phyloP scores from a whole-genome alignment of 306 rosid species.

The Begonia loranthoides region DNA sequence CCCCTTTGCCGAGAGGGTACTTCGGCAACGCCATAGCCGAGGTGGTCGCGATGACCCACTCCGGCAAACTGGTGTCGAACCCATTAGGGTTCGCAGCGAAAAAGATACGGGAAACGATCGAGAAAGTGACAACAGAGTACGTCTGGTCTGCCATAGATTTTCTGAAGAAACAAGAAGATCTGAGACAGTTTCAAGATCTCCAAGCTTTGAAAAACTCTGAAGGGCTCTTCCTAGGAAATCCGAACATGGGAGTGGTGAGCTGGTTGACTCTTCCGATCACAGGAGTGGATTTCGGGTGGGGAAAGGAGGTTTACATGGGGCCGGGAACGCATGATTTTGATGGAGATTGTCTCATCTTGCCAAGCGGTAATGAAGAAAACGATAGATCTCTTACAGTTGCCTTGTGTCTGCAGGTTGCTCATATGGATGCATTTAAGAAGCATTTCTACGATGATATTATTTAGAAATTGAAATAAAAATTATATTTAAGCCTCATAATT shows the following conservation, averaged over 20 bases:
- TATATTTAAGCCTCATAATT: no score
- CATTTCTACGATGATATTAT: constrained; percentile 29
- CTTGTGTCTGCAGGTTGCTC: constrained; percentile 28
- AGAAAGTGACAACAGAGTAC: constrained; percentile 32
- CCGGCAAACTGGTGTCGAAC: constrained; percentile 34
- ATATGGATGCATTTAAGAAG: constrained; percentile 42
- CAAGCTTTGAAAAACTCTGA: constrained; percentile 11
- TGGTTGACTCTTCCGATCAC: constrained; percentile 43
- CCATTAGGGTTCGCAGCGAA: constrained; percentile 39
- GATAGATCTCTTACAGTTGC: constrained; percentile 38
- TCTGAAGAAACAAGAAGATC: constrained; percentile 29
- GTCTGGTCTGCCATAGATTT: constrained; percentile 26
- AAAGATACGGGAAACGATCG: constrained; percentile 31
- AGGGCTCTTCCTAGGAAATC: constrained; percentile 37
- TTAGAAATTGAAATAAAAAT: no score
- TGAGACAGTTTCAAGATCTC: constrained; percentile 36
- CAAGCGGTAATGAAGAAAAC: constrained; percentile 7
- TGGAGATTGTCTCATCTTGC: constrained; percentile 29
- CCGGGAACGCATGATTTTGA: constrained; percentile 34
- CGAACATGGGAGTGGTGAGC: constrained; percentile 37
- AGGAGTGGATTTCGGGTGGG: constrained; percentile 63
- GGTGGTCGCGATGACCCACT: constrained; percentile 25
- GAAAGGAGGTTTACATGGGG: constrained; percentile 35
- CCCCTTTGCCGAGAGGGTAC: constrained; percentile 37
- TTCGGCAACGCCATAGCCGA: constrained; percentile 48